phyloP scores from a whole-genome alignment of 192 early-diverging fungal species.

The Coemansia sp. region DNA sequence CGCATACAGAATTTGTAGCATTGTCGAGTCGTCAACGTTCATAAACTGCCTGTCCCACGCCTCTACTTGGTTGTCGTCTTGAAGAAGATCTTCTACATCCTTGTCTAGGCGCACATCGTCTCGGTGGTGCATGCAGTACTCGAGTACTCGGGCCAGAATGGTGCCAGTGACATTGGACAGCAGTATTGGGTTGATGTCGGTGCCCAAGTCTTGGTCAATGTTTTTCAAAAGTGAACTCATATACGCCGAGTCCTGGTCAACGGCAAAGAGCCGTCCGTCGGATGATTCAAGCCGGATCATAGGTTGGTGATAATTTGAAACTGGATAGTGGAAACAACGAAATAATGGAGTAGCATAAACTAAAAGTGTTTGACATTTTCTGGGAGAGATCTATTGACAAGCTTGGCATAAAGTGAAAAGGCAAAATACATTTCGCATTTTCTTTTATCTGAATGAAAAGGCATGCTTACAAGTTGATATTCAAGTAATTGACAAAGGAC shows the following conservation, averaged over 20 bases:
- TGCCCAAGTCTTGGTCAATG: slow-evolving; percentile 71
- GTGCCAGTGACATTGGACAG: slow-evolving; percentile 67
- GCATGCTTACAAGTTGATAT: slow-evolving; percentile 66
- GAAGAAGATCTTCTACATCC: slow-evolving; percentile 27
- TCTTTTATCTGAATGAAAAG: not conserved
- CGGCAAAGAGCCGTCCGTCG: slow-evolving; percentile 62
- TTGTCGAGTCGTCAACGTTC: slow-evolving; percentile 64
- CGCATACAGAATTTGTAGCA: slow-evolving; percentile 72
- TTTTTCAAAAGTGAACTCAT: slow-evolving; percentile 73
- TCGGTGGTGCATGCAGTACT: slow-evolving; percentile 75
- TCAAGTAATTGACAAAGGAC: slow-evolving; percentile 91
- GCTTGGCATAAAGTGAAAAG: not conserved
- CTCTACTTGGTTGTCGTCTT: slow-evolving; percentile 63
- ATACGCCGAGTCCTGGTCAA: slow-evolving; percentile 62
- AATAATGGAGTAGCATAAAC: not conserved
- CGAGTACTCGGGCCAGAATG: slow-evolving; percentile 70
- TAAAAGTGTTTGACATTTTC: not conserved
- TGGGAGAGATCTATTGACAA: not conserved
- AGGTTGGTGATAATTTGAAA: not conserved
- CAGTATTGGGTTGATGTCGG: slow-evolving; percentile 60
- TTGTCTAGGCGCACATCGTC: slow-evolving; percentile 59
- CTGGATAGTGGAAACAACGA: not conserved
- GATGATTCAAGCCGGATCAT: slow-evolving; percentile 60
- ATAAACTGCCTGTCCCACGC: slow-evolving; percentile 75
- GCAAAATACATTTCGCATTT: not conserved